Conservation (phyloP, 1,139 yeast genomes). For the Pichia sp. region DNA sequence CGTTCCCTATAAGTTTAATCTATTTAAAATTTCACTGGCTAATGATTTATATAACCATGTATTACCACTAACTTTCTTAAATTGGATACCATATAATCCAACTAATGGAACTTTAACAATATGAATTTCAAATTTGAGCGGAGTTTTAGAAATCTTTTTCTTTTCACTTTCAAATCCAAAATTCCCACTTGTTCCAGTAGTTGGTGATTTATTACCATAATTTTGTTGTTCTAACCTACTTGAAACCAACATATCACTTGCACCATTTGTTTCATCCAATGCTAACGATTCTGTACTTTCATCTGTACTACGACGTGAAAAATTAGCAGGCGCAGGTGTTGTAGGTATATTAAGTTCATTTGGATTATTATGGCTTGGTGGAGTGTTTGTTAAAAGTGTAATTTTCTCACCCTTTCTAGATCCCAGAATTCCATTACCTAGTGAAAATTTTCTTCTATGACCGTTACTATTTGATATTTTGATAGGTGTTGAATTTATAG, state of each 20-base stretch:
- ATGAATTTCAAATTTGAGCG: conserved; percentile 84
- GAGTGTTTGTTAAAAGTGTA: conserved; percentile 30
- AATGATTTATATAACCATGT: conserved; percentile 95
- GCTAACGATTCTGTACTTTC: conserved; percentile 58
- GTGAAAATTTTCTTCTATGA: conserved; percentile 58
- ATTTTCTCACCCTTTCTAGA: conserved; percentile 42
- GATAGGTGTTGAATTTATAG: conserved; percentile 10
- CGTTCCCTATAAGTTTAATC: conserved; percentile 50
- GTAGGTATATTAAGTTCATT: conserved; percentile 36
- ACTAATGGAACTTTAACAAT: conserved; percentile 89
- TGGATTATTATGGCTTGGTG: conserved; percentile 25
- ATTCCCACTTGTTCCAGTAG: conserved; percentile 9
- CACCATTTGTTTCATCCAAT: conserved; percentile 35
- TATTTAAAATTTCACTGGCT: conserved; percentile 79
- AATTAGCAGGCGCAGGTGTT: conserved; percentile 37
- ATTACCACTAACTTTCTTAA: conserved; percentile 87
- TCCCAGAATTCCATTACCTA: conserved; percentile 47
- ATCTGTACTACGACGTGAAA: conserved; percentile 25
- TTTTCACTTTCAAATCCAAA: conserved; percentile 8
- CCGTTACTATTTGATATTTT: conserved; percentile 25
- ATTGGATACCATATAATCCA: conserved; percentile 88
- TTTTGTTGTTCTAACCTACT: conserved; percentile 49
- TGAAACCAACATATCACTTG: conserved; percentile 58
- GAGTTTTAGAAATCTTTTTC: conserved; percentile 33
- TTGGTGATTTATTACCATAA: conserved; percentile 16